Evolutionary conservation across 441 rosid genomes (phyloP), one percentile per base, ranked within the genome.

Genomic region (Erodium moschatum): DNA sequence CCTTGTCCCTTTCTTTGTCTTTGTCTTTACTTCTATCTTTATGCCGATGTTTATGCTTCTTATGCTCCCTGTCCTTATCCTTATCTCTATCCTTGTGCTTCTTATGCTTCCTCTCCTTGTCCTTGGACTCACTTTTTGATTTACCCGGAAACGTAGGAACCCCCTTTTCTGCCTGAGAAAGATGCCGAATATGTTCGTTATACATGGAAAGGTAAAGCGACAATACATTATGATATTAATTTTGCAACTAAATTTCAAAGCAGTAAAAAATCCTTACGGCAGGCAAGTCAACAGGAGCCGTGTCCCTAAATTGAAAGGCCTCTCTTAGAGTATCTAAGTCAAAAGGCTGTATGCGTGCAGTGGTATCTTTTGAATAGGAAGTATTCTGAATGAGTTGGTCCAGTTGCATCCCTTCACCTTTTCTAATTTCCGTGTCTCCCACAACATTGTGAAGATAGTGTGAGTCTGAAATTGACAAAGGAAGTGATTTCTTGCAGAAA

Each of bases 401-500:
- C 78, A 93, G 70, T 64, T 93, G 96, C 98, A 93, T 86, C 58
- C 94, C 97, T 69, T 87, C 92, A 48, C 97, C 96, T 82, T 81
- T 85, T 69, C 89, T 81, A 52, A 87, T 84, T 72, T 91, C 96
- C 6, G 92, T 85, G 69, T 87, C 83, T 67, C 89, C 91, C 70
- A 84, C 88, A 75, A 87, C 82, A 70, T 82, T 72, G 50, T 72
- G 89, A 75, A 93, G 97, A 77, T 93, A 93, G 81, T 87, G 96
- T 68, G 97, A 82, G 70, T 89, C 98, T 29, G 96, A 78, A 70
- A 93, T 81, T 64, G 96, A 86, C 70, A 83, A 66, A 5, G 96
- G 98, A 74, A 88, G 91, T 31, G 93, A 75, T 68, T 86, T 79
- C 89, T 91, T 91, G 88, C 98, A 93, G 76, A 93, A 93, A 80